Evolutionary conservation across 2,329 filamentous ascomycete species (phyloP).

Genomic region (Claviceps maximensis): DNA sequence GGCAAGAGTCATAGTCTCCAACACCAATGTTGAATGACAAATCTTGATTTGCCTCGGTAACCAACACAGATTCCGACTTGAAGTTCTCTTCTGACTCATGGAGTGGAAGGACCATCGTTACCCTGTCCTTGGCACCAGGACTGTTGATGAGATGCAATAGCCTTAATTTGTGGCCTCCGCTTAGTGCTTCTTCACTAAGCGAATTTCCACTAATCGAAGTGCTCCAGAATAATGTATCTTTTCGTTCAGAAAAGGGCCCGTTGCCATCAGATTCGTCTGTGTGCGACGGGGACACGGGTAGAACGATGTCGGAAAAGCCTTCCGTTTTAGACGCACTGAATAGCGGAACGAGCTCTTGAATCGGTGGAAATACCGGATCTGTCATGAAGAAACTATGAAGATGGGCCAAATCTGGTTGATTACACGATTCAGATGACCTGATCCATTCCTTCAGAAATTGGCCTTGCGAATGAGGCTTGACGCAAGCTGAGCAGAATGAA

Average conservation of each 20-base stretch:
- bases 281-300: slow-evolving; percentile 41
- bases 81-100: slow-evolving; percentile 25
- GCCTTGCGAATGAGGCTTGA: slow-evolving; percentile 49
- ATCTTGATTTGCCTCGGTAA: slow-evolving; percentile 38
- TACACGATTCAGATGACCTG: slow-evolving; percentile 52
- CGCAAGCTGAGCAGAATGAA: slow-evolving; percentile 51
- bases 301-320: slow-evolving; percentile 64
- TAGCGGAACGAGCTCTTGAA: slow-evolving; percentile 54
- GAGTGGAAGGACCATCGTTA: slow-evolving; percentile 44
- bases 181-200: slow-evolving; percentile 40
- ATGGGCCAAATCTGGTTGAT: slow-evolving; percentile 62
- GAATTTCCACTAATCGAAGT: slow-evolving; percentile 48
- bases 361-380: slow-evolving; percentile 46
- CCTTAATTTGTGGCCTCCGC: slow-evolving; percentile 55
- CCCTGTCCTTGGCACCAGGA: slow-evolving; percentile 32
- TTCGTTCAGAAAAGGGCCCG: slow-evolving; percentile 45
- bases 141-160: slow-evolving; percentile 57
- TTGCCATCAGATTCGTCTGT: slow-evolving; percentile 28
- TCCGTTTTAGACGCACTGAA: slow-evolving; percentile 64
- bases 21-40: slow-evolving; percentile 47
- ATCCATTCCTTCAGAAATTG: slow-evolving; percentile 56
- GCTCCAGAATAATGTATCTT: slow-evolving; percentile 59
- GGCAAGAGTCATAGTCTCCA: slow-evolving; percentile 42
- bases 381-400: slow-evolving; percentile 63
- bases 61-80: slow-evolving; percentile 40